Percentiles rank a stretch among this genome's conserved stretches.
Conservation (phyloP, 2,329 filamentous ascomycete species). For the Bisporella sp. region DNA sequence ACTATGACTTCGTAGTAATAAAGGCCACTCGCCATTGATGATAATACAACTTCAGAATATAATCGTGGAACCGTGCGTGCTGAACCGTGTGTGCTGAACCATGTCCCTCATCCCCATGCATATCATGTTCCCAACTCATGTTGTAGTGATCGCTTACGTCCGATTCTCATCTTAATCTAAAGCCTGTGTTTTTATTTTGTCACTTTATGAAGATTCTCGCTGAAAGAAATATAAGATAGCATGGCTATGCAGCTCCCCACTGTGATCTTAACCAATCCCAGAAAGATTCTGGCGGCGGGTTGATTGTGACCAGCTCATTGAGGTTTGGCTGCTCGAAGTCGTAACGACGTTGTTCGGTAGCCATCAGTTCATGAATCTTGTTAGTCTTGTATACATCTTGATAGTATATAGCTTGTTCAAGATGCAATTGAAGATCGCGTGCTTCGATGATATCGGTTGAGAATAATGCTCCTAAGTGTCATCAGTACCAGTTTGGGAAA, state of each 20-base stretch:
- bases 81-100: too few relatives aligned
- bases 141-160: too few relatives aligned
- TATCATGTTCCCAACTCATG: too few relatives aligned
- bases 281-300: conserved; percentile 39
- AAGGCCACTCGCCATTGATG: too few relatives aligned
- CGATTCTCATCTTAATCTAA: too few relatives aligned
- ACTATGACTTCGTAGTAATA: too few relatives aligned
- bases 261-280: conserved; percentile 45
- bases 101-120: too few relatives aligned
- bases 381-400: conserved; percentile 42
- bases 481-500: conserved; percentile 1
- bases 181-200: too few relatives aligned
- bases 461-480: conserved; percentile 9
- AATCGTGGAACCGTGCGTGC: too few relatives aligned
- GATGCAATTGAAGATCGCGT: conserved; percentile 11
- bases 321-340: conserved; percentile 55
- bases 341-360: conserved; percentile 62
- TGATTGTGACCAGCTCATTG: conserved; percentile 43
- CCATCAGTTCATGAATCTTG: conserved; percentile 55
- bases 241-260: conserved; percentile 29
- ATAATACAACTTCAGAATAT: too few relatives aligned
- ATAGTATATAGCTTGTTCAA: conserved; percentile 14
- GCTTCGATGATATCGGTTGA: conserved; percentile 16
- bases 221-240: background rate
- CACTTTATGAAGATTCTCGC: too few relatives aligned